Conservation (phyloP, 331 rosid species). For the Rhamnella rubrinervis region DNA sequence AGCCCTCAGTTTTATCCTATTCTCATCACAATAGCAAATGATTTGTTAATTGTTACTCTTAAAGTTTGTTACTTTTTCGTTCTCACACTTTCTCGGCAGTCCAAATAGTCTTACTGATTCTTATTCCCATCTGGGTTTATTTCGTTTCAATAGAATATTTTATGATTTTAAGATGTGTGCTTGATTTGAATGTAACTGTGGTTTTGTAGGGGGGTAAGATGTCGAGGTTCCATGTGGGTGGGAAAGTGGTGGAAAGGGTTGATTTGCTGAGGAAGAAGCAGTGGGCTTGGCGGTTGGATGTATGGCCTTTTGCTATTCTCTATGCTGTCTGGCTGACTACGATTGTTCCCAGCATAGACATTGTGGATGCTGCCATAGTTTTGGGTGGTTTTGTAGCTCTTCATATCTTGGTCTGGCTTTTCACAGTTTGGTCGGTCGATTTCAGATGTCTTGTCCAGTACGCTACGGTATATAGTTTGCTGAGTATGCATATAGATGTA, state of each 20-base stretch:
- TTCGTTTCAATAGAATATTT: no score
- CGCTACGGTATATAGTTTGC: slow-evolving; percentile 45
- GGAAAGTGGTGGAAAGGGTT: slow-evolving; percentile 87
- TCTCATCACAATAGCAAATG: background rate
- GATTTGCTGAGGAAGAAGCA: slow-evolving; percentile 74
- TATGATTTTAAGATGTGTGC: background rate
- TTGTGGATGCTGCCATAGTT: slow-evolving; percentile 69
- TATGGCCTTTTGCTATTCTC: slow-evolving; percentile 67
- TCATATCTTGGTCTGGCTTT: slow-evolving; percentile 77
- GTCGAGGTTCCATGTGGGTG: slow-evolving; percentile 79
- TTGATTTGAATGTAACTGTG: slow-evolving; percentile 2
- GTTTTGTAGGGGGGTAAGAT: slow-evolving; percentile 32
- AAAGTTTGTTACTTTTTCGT: background rate
- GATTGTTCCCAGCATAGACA: slow-evolving; percentile 72
- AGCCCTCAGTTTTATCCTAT: background rate
- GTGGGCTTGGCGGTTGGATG: slow-evolving; percentile 71
- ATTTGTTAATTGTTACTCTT: background rate
- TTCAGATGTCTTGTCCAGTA: slow-evolving; percentile 78
- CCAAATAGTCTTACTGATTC: background rate
- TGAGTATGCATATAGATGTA: background rate
- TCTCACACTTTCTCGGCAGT: background rate
- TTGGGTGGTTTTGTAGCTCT: slow-evolving; percentile 58
- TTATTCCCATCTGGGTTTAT: background rate
- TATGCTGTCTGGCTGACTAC: slow-evolving; percentile 53
- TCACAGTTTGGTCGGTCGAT: slow-evolving; percentile 95